Base-by-base conservation (phyloP, 768 basidiomycete species). In the Kwoniella mangroviensis region DNA sequence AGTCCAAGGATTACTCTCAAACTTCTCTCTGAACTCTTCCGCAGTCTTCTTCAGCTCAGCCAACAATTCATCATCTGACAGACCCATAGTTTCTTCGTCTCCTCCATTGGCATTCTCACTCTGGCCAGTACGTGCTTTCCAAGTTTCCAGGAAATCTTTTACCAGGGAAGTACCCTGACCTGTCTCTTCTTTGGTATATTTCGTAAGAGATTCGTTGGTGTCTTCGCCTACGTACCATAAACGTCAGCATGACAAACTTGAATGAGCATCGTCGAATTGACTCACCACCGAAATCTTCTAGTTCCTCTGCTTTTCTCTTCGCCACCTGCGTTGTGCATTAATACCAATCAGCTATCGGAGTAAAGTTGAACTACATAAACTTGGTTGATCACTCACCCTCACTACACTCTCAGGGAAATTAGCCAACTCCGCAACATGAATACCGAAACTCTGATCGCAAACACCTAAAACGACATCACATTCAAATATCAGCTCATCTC, bases 381-480 rank as follows among this genome's bases (percentile, higher is more conserved):
- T n/a, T 17, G 59, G 52, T 41, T 53, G 10, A 41, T 56, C 45
- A 71, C 86, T 67, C 59, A 92, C 91, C 86, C 91, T 92, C 69
- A 98, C 88, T 12, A 98, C 95, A 73, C 89, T 91, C 70, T 95
- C 92, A 0, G 97, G 97, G 84, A 99, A 99, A 83, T 98, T 95
- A 3, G 96, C 96, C n/a, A 98, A 86, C 80, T 94, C 88, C 0
- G 97, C 97, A 17, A 99, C 97, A 75, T 98, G 94, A 34, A 99
- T 98, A 83, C 96, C 97, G 78, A 98, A 98, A 80, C 93, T 96
- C 83, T 98, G 96, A 80, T 98, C 96, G 55, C 92, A 94, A 22
- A 97, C 87, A 15, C 93, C 93, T 93, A 67, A 26, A 26, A 41
- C 10, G 17, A 10, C n/a, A 49, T n/a, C 15, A 43, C 43, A 62